Conservation (phyloP, 495 filamentous ascomycete genomes). For the Chaetomium tenue region DNA sequence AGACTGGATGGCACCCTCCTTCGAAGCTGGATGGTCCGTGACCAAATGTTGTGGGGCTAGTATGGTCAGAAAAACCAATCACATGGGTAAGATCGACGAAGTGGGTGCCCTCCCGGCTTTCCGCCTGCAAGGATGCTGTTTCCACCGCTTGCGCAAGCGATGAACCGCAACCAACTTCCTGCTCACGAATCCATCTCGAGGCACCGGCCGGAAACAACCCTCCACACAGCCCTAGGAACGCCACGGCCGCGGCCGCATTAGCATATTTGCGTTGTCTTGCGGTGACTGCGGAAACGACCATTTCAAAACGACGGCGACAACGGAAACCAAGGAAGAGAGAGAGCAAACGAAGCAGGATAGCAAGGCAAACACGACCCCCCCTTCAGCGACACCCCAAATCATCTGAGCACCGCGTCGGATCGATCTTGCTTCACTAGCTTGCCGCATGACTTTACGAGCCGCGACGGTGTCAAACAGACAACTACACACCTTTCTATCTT, state of each 20-base stretch:
- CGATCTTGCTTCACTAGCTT: conserved; percentile 13
- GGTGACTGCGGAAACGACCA: too few species aligned
- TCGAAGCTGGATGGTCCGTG: conserved; percentile 23
- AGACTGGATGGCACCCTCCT: conserved; percentile 20
- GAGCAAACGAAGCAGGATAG: background rate
- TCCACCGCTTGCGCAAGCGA: conserved; percentile 14
- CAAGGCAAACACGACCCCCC: conserved; percentile 1
- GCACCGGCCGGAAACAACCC: conserved; percentile 5
- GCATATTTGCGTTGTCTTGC: background rate
- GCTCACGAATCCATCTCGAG: background rate
- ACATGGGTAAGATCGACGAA: conserved; percentile 12
- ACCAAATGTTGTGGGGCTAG: conserved; percentile 20
- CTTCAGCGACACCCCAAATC: conserved; percentile 12
- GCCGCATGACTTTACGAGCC: conserved; percentile 17
- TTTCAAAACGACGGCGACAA: background rate
- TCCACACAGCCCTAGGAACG: background rate
- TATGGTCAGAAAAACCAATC: conserved; percentile 11
- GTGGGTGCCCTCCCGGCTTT: background rate
- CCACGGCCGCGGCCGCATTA: background rate
- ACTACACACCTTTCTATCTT: conserved; percentile 7
- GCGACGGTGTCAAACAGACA: conserved; percentile 2
- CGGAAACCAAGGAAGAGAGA: background rate
- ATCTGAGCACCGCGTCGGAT: conserved; percentile 20
- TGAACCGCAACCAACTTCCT: conserved; percentile 1
- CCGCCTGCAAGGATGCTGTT: background rate